Conservation (phyloP, 345 rosid species). For the Gossypium ekmanianum region DNA sequence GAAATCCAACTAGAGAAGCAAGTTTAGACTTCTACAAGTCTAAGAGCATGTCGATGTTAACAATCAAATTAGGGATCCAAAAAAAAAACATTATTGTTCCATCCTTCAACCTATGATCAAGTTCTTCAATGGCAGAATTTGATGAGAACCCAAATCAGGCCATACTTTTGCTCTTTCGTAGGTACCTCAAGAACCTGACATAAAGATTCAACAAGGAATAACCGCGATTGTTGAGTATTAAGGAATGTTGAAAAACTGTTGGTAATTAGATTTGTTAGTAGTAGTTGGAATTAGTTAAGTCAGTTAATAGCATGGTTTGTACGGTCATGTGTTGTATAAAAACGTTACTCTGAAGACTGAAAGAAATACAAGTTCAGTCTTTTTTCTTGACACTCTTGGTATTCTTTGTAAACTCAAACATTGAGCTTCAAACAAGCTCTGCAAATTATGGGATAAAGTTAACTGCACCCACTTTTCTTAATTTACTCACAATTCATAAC, state of each 20-base stretch:
- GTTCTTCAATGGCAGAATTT: constrained; percentile 34
- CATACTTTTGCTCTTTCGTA: constrained; percentile 31
- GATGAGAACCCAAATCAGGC: constrained; percentile 25
- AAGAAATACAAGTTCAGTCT: too few species aligned
- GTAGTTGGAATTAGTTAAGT: too few species aligned
- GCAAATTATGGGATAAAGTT: constrained; percentile 1
- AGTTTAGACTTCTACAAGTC: constrained; percentile 33
- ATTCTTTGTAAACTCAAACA: too few species aligned
- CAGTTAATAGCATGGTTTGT: too few species aligned
- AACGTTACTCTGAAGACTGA: too few species aligned
- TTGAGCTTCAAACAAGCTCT: not conserved
- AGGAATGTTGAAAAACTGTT: too few species aligned
- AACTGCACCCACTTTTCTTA: too few species aligned
- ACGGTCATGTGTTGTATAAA: too few species aligned
- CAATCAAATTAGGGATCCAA: not conserved
- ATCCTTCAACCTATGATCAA: constrained; percentile 30
- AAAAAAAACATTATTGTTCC: constrained; percentile 35
- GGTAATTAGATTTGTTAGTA: too few species aligned
- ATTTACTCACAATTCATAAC: too few species aligned
- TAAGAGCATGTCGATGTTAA: constrained; percentile 32
- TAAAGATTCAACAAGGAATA: constrained; percentile 7
- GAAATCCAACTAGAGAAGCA: constrained; percentile 41
- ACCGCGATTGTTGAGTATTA: too few species aligned
- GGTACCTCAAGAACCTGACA: constrained; percentile 34
- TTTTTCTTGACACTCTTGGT: too few species aligned